Percentiles rank a stretch among this genome's conserved stretches.
phyloP scores from a whole-genome alignment of 805 yeast genomes.

The Debaryomyces maramus region DNA sequence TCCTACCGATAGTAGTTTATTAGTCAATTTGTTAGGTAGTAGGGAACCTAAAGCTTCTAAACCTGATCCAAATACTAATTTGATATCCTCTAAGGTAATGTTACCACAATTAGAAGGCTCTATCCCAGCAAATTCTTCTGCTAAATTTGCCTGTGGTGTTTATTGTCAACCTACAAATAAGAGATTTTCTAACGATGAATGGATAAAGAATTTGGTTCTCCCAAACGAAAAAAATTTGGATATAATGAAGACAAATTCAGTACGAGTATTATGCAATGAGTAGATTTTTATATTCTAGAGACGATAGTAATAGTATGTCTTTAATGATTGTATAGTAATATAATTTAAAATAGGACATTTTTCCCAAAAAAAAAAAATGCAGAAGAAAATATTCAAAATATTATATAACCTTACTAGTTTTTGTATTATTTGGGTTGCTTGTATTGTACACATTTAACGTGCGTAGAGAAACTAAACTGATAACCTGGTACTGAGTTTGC shows the following conservation, averaged over 20 bases:
- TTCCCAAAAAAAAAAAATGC: too few species aligned
- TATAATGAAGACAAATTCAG: neutral
- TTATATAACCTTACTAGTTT: too few species aligned
- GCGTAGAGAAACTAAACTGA: too few species aligned
- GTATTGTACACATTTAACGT: too few species aligned
- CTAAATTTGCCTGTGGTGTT: slow-evolving; percentile 1
- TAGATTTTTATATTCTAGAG: too few species aligned
- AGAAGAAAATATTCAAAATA: too few species aligned
- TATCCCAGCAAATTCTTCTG: slow-evolving; percentile 1
- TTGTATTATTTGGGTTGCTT: too few species aligned
- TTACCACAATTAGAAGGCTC: slow-evolving; percentile 11
- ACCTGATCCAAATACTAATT: slow-evolving; percentile 15
- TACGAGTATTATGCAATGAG: neutral
- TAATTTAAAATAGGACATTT: too few species aligned
- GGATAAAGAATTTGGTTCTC: neutral
- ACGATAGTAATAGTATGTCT: too few species aligned
- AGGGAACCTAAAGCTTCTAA: slow-evolving; percentile 4
- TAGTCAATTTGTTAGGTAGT: slow-evolving; percentile 5
- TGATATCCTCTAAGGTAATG: slow-evolving; percentile 8
- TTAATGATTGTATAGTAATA: too few species aligned
- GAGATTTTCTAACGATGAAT: neutral
- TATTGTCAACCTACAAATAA: neutral
- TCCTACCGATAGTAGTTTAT: slow-evolving; percentile 2
- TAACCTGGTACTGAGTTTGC: too few species aligned
- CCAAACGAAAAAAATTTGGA: neutral